Evolutionary conservation across 805 yeast genomes (phyloP).

Genomic region (Huiozyma naganishii): DNA sequence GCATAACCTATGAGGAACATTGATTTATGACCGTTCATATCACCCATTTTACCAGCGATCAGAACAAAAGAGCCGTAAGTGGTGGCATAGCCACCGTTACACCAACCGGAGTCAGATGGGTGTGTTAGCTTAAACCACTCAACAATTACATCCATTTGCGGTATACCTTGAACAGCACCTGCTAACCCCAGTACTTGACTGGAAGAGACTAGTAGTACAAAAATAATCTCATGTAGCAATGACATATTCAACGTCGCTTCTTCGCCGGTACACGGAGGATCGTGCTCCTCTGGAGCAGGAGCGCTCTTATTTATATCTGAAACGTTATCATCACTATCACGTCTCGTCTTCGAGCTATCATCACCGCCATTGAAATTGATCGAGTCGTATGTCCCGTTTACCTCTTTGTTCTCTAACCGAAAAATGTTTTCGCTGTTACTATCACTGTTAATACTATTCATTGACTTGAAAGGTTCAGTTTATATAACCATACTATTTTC

Average conservation of each 20-base stretch:
- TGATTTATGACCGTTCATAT: constrained; percentile 49
- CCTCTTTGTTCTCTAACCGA: too few species aligned
- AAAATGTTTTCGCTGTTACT: too few species aligned
- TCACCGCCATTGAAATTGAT: not conserved
- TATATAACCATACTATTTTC: too few species aligned
- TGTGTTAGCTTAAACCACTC: constrained; percentile 2
- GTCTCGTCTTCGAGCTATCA: not conserved
- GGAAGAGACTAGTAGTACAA: constrained; percentile 5
- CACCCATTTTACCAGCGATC: constrained; percentile 61
- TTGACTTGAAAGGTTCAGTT: too few species aligned
- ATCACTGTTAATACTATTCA: too few species aligned
- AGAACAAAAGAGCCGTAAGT: constrained; percentile 52
- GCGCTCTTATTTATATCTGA: not conserved
- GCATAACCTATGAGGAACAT: constrained; percentile 44
- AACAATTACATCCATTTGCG: constrained; percentile 4
- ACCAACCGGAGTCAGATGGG: constrained; percentile 7
- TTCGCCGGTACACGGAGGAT: not conserved
- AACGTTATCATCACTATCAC: not conserved
- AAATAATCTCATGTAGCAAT: constrained; percentile 2
- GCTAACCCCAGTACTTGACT: constrained; percentile 5
- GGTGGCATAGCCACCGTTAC: constrained; percentile 8
- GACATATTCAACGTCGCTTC: not conserved
- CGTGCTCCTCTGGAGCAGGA: not conserved
- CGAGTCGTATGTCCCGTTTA: not conserved
- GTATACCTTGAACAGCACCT: constrained; percentile 8